phyloP scores from a whole-genome alignment of 108 stramenopile genomes.

The Skeletonema marinoi region DNA sequence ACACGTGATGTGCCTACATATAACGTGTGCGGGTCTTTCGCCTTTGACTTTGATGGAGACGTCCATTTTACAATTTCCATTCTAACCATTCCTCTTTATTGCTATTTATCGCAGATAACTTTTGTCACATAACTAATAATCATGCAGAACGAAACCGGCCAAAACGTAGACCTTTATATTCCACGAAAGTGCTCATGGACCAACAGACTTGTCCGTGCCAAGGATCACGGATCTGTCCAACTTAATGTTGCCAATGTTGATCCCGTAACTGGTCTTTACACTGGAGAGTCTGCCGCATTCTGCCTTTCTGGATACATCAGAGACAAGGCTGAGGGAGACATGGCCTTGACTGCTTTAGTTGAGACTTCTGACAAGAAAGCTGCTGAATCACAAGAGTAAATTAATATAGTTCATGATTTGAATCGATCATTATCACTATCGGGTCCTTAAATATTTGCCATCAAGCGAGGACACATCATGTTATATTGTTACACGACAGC shows the following conservation, averaged over 20 bases:
- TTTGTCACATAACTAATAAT: conserved; percentile 3
- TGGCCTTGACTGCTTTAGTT: conserved; percentile 87
- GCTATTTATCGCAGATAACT: neutral
- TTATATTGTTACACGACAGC: conserved; percentile 1
- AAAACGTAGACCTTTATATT: conserved; percentile 97
- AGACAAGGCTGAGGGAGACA: conserved; percentile 89
- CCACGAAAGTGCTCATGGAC: conserved; percentile 99
- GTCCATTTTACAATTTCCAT: neutral
- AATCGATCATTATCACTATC: neutral
- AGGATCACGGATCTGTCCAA: conserved; percentile 96
- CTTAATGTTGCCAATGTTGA: conserved; percentile 97
- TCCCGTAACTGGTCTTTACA: conserved; percentile 89
- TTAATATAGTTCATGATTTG: conserved; percentile 5
- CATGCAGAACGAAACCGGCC: conserved; percentile 97
- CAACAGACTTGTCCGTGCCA: conserved; percentile 90
- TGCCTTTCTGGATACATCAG: conserved; percentile 93
- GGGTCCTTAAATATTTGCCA: neutral
- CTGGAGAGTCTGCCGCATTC: conserved; percentile 82
- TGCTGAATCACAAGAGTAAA: conserved; percentile 42
- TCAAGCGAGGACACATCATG: neutral
- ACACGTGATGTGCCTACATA: neutral
- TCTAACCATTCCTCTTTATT: neutral
- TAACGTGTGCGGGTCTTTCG: neutral
- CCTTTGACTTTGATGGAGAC: neutral
- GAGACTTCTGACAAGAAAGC: conserved; percentile 69